Evolutionary conservation across 805 yeast genomes (phyloP).

Genomic region (Lachancea dasiensis): DNA sequence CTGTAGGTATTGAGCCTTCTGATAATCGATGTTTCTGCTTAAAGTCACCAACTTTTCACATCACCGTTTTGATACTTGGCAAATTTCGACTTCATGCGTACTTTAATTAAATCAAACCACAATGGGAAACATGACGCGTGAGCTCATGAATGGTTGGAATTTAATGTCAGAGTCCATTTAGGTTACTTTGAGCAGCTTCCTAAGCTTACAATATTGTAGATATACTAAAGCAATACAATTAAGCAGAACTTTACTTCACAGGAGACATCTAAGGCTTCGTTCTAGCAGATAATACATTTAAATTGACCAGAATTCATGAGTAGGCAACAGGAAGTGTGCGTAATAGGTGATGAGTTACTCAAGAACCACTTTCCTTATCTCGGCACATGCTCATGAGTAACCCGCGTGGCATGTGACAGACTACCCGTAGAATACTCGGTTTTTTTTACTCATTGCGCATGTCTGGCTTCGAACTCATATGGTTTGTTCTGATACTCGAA

Average conservation of each 20-base stretch:
- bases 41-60: background rate
- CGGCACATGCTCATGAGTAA: background rate
- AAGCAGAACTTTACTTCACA: background rate
- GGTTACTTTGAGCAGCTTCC: background rate
- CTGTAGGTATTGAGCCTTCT: background rate
- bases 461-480: no score
- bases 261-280: constrained; percentile 1
- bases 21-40: background rate
- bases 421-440: background rate
- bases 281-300: background rate
- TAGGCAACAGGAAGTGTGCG: constrained; percentile 1
- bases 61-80: background rate
- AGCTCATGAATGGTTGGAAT: background rate
- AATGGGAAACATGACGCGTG: background rate
- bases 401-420: background rate
- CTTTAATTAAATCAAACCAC: background rate
- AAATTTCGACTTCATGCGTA: background rate
- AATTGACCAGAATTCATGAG: background rate
- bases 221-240: background rate
- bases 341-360: constrained; percentile 1
- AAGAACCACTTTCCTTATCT: background rate
- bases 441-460: constrained; percentile 4
- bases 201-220: background rate
- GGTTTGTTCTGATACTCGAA: no score
- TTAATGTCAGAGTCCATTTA: background rate